phyloP scores from a whole-genome alignment of 2,329 filamentous ascomycete genomes.

The Plenodomus tracheiphilus region DNA sequence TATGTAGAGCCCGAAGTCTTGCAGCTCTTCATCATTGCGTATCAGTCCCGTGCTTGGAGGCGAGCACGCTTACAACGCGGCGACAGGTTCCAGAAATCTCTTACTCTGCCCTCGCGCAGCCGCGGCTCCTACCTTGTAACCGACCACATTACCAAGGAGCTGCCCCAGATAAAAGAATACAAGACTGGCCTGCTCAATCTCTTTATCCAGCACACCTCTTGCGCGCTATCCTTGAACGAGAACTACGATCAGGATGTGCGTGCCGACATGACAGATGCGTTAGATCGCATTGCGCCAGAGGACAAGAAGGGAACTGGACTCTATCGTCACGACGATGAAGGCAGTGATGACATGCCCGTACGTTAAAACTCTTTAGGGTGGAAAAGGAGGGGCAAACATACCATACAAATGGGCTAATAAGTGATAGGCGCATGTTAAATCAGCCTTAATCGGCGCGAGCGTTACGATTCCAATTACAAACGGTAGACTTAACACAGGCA shows the following conservation, averaged over 20 bases:
- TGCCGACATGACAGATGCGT: constrained; percentile 87
- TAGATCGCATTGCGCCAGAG: constrained; percentile 87
- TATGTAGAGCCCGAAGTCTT: constrained; percentile 14
- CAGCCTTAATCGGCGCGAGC: constrained; percentile 82
- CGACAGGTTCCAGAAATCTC: constrained; percentile 71
- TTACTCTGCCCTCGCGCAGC: constrained; percentile 74
- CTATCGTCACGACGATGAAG: constrained; percentile 87
- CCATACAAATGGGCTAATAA: constrained; percentile 3
- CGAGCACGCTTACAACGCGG: too few species aligned
- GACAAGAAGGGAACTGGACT: constrained; percentile 62
- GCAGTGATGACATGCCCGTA: constrained; percentile 87
- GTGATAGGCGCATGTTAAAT: constrained; percentile 79
- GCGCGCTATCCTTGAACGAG: constrained; percentile 89
- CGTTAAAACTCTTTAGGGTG: constrained; percentile 37
- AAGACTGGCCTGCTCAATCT: constrained; percentile 75
- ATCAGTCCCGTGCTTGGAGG: too few species aligned
- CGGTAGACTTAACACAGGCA: constrained; percentile 71
- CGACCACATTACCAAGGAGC: constrained; percentile 66
- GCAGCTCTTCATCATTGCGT: too few species aligned
- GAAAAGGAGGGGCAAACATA: not conserved
- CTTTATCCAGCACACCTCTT: constrained; percentile 94
- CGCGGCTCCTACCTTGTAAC: constrained; percentile 92
- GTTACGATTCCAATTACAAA: constrained; percentile 90
- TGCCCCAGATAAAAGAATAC: constrained; percentile 82
- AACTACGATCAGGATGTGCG: constrained; percentile 88